Percentiles rank a stretch among this genome's conserved stretches.
phyloP scores from a whole-genome alignment of 2,329 filamentous ascomycete genomes.

The Alternaria sp. region DNA sequence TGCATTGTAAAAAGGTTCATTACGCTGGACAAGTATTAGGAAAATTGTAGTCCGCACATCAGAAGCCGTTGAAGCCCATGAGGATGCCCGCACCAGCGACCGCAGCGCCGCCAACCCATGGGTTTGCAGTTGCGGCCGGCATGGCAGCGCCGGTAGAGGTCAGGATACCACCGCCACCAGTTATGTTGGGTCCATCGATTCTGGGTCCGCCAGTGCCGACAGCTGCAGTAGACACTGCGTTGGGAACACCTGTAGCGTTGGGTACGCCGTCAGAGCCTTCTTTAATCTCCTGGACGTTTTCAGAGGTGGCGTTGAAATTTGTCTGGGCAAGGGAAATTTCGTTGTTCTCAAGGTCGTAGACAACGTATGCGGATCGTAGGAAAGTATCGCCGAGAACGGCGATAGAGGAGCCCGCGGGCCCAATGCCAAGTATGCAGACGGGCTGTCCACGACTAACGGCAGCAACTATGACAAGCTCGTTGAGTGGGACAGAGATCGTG shows the following conservation, averaged over 20 bases:
- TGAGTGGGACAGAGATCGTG: slow-evolving; percentile 61
- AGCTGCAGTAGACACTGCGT: slow-evolving; percentile 58
- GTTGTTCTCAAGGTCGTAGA: slow-evolving; percentile 67
- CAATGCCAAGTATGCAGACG: slow-evolving; percentile 58
- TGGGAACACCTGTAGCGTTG: slow-evolving; percentile 58
- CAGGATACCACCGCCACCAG: neutral
- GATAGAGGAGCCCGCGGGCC: slow-evolving; percentile 55
- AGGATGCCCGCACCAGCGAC: slow-evolving; percentile 39
- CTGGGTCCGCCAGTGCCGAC: slow-evolving; percentile 55
- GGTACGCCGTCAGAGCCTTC: slow-evolving; percentile 58
- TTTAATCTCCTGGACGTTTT: slow-evolving; percentile 61
- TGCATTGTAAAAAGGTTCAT: slow-evolving; percentile 5
- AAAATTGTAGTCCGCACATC: slow-evolving; percentile 12
- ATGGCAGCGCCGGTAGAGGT: slow-evolving; percentile 23
- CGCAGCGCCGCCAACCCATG: slow-evolving; percentile 41
- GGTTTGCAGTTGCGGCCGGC: slow-evolving; percentile 33
- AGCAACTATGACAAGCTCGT: slow-evolving; percentile 63
- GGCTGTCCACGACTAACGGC: slow-evolving; percentile 50
- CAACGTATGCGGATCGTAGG: slow-evolving; percentile 67
- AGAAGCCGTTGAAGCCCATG: slow-evolving; percentile 44
- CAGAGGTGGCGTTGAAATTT: slow-evolving; percentile 62
- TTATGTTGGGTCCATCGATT: slow-evolving; percentile 38
- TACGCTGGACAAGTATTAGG: slow-evolving; percentile 9
- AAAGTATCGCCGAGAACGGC: slow-evolving; percentile 68
- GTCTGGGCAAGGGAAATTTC: slow-evolving; percentile 67